A percentile compares a stretch with the other conserved stretches of the same genome.
phyloP scores from a whole-genome alignment of 257 asterid genomes.

The Avicennia marina region DNA sequence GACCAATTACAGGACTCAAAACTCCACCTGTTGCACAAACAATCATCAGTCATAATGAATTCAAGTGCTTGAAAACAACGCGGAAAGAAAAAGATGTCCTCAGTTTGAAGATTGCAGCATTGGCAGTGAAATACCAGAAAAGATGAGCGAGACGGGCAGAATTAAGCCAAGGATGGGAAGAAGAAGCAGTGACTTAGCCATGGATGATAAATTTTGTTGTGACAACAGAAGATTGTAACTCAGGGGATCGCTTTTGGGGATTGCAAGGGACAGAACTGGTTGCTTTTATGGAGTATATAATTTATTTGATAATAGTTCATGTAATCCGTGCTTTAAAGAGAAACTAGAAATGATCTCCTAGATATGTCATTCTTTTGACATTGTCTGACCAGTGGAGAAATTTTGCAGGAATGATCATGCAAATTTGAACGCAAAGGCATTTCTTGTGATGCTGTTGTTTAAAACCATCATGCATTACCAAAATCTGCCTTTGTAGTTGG shows the following conservation, averaged over 20 bases:
- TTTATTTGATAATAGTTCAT: background rate
- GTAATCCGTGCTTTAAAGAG: background rate
- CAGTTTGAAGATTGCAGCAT: too few relatives aligned
- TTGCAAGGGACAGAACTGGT: background rate
- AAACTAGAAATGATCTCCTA: background rate
- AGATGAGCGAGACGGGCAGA: background rate
- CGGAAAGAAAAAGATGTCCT: too few relatives aligned
- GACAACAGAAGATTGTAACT: too few relatives aligned
- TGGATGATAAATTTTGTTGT: background rate
- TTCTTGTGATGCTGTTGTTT: background rate
- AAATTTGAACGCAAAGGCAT: background rate
- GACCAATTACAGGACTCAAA: constrained; percentile 15
- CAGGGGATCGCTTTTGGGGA: background rate
- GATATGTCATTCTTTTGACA: background rate
- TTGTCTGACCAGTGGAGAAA: background rate
- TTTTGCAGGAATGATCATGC: background rate
- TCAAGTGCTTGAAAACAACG: too few relatives aligned
- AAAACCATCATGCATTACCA: background rate
- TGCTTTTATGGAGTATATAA: background rate
- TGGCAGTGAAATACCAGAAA: background rate
- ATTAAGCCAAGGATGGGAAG: background rate
- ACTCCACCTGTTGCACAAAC: constrained; percentile 14
- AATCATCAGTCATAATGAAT: background rate
- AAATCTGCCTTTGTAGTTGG: background rate
- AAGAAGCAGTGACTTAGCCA: background rate